phyloP scores from a whole-genome alignment of 306 rosid species.

The Glycine soja region DNA sequence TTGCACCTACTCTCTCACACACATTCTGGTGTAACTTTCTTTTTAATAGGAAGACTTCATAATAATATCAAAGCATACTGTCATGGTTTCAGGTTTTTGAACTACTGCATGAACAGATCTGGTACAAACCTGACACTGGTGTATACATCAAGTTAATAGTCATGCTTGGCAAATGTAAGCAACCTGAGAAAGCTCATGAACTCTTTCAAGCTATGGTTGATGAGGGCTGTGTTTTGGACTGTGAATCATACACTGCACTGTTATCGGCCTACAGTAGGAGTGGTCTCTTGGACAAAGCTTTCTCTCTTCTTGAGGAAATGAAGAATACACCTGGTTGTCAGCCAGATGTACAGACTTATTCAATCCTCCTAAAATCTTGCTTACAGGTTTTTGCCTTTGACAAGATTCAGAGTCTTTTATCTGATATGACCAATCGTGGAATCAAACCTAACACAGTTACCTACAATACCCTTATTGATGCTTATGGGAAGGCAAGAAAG shows the following conservation, averaged over 20 bases:
- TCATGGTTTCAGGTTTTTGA: conserved; percentile 78
- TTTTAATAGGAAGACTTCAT: conserved; percentile 19
- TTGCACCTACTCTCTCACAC: not conserved
- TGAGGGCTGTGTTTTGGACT: conserved; percentile 76
- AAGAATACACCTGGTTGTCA: conserved; percentile 71
- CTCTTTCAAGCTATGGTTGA: conserved; percentile 83
- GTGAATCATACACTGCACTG: conserved; percentile 87
- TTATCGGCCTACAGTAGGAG: conserved; percentile 92
- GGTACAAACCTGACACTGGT: conserved; percentile 84
- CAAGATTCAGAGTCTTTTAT: conserved; percentile 74
- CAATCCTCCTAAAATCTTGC: conserved; percentile 90
- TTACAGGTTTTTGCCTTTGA: conserved; percentile 76
- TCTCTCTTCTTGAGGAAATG: conserved; percentile 81
- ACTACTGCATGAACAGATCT: conserved; percentile 79
- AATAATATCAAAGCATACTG: conserved; percentile 34
- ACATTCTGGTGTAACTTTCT: conserved; percentile 10
- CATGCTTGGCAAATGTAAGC: conserved; percentile 97
- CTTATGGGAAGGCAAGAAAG: conserved; percentile 91
- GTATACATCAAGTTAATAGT: conserved; percentile 84
- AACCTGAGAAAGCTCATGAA: conserved; percentile 80
- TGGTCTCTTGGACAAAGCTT: conserved; percentile 80
- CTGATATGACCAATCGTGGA: conserved; percentile 75
- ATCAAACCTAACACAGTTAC: conserved; percentile 87
- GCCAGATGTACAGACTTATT: conserved; percentile 92
- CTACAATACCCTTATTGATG: conserved; percentile 84